These are phyloP conservation scores for Puya raimondii DNA, from an alignment of 176 grass and related monocot species.

Conservation along the genomic window DNA sequence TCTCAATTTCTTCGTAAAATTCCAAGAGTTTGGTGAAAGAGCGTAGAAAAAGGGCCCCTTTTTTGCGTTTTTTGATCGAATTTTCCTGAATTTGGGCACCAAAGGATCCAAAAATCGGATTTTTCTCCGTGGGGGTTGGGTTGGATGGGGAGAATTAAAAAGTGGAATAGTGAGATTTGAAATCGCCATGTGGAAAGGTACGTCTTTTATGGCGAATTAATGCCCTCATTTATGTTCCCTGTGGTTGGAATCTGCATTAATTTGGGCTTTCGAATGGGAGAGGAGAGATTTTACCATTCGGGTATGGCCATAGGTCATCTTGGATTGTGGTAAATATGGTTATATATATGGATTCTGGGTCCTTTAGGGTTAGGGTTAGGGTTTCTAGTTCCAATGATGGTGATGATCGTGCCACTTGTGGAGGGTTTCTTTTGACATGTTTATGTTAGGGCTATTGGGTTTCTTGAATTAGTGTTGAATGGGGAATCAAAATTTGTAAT, in stretches of 20 bases:
- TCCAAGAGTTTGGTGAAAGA: conserved; percentile 13
- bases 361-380: background rate
- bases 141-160: conserved; percentile 14
- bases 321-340: background rate
- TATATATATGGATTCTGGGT: background rate
- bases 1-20: background rate
- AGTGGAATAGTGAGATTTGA: conserved; percentile 24
- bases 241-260: conserved; percentile 12
- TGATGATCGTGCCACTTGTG: background rate
- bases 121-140: conserved; percentile 8
- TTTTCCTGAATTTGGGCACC: background rate
- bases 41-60: background rate
- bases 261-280: background rate
- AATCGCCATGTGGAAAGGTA: conserved; percentile 22
- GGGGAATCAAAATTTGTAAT: too few species aligned
- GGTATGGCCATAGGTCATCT: background rate
- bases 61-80: background rate
- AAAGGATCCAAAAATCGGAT: conserved; percentile 11
- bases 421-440: background rate
- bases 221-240: conserved; percentile 3
- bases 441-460: background rate
- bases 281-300: background rate
- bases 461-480: background rate
- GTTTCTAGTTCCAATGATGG: background rate
- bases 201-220: conserved; percentile 18